A percentile compares a stretch with the other conserved stretches of the same genome.
phyloP scores from a whole-genome alignment of 495 filamentous ascomycete genomes.

The Hypoxylon crocopeplum region DNA sequence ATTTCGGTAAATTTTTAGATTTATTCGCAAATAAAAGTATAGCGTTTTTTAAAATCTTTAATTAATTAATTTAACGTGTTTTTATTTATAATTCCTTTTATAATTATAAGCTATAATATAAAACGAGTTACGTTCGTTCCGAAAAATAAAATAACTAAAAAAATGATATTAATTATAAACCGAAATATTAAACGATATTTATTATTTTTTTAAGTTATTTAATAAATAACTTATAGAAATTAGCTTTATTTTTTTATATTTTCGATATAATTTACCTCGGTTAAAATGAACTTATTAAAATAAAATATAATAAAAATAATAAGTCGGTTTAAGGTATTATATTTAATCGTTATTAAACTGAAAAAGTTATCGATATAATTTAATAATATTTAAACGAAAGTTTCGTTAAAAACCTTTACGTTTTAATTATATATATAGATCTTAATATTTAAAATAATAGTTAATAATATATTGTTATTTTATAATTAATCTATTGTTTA shows the following conservation, averaged over 20 bases:
- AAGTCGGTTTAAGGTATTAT: slow-evolving; percentile 6
- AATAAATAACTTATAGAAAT: slow-evolving; percentile 22
- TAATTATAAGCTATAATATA: slow-evolving; percentile 2
- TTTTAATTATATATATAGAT: slow-evolving; percentile 41
- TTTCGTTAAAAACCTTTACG: slow-evolving; percentile 26
- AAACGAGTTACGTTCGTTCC: slow-evolving; percentile 17
- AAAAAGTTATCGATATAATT: slow-evolving; percentile 15
- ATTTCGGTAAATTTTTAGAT: slow-evolving; percentile 7
- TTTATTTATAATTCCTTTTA: slow-evolving; percentile 8
- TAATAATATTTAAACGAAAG: slow-evolving; percentile 22
- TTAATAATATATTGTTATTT: slow-evolving; percentile 39
- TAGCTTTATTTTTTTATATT: not conserved
- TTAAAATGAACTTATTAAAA: slow-evolving; percentile 28
- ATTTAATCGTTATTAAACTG: not conserved
- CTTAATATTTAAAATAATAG: slow-evolving; percentile 25
- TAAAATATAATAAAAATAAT: slow-evolving; percentile 39
- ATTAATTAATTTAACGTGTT: slow-evolving; percentile 1
- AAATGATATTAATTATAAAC: slow-evolving; percentile 28
- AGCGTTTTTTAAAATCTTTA: slow-evolving; percentile 2
- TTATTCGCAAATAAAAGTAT: slow-evolving; percentile 1
- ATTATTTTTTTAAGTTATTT: slow-evolving; percentile 26
- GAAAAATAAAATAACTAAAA: slow-evolving; percentile 28
- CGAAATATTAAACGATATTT: slow-evolving; percentile 20
- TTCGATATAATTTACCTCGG: slow-evolving; percentile 5
- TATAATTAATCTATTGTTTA: slow-evolving; percentile 39